Evolutionary conservation across 257 asterid genomes (phyloP).

Genomic region (Rehmannia glutinosa): DNA sequence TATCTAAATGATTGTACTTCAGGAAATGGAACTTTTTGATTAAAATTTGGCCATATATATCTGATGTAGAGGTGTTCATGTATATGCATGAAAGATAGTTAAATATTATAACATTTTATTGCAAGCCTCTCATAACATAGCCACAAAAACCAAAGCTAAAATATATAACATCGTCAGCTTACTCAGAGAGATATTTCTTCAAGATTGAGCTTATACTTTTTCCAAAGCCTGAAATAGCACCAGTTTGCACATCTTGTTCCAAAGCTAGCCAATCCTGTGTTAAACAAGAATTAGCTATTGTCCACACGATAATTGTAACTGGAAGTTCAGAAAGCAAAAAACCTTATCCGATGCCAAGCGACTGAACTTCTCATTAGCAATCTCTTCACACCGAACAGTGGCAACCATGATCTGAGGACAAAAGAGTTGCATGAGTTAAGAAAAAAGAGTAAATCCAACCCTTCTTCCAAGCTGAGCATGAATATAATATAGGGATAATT

Average conservation of each 20-base stretch:
- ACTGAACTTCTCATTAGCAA: conserved; percentile 45
- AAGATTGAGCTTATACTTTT: conserved; percentile 41
- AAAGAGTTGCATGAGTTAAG: background rate
- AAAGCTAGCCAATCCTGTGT: conserved; percentile 43
- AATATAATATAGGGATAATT: too few species aligned
- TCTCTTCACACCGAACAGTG: conserved; percentile 59
- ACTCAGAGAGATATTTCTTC: conserved; percentile 45
- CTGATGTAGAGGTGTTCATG: too few species aligned
- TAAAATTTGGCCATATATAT: too few species aligned
- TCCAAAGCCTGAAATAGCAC: conserved; percentile 40
- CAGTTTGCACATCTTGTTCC: conserved; percentile 38
- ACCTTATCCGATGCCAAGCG: conserved; percentile 39
- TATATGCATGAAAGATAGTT: too few species aligned
- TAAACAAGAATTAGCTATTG: conserved; percentile 6
- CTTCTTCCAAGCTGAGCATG: background rate
- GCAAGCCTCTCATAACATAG: too few species aligned
- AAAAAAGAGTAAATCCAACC: background rate
- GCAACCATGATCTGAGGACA: conserved; percentile 53
- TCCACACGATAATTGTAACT: background rate
- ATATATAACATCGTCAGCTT: conserved; percentile 14
- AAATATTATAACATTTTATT: too few species aligned
- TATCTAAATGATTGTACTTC: too few species aligned
- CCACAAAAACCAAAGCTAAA: too few species aligned
- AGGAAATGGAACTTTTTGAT: too few species aligned
- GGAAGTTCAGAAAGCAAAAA: conserved; percentile 4